phyloP scores from a whole-genome alignment of 495 filamentous ascomycete genomes.

The Umbilicaria muhlenbergii region DNA sequence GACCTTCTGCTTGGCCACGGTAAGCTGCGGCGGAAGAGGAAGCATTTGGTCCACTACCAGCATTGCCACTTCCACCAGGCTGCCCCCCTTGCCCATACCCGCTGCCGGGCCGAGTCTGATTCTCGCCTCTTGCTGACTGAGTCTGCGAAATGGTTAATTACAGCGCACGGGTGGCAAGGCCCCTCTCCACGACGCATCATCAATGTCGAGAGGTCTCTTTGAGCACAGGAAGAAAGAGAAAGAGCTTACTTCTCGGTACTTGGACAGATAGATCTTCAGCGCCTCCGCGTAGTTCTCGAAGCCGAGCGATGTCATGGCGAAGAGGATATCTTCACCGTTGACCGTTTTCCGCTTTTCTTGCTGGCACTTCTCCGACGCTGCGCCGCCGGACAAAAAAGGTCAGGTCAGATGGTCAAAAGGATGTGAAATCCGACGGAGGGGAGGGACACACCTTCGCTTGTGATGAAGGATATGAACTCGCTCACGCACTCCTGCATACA shows the following conservation, averaged over 20 bases:
- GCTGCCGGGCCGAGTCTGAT: slow-evolving; percentile 55
- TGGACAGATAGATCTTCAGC: slow-evolving; percentile 91
- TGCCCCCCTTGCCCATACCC: slow-evolving; percentile 33
- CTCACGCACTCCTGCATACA: slow-evolving; percentile 99
- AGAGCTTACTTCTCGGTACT: slow-evolving; percentile 87
- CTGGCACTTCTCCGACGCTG: slow-evolving; percentile 97
- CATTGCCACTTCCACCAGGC: slow-evolving; percentile 30
- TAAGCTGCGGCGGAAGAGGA: slow-evolving; percentile 26
- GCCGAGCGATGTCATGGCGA: slow-evolving; percentile 96
- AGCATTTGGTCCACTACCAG: slow-evolving; percentile 26
- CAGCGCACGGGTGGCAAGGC: slow-evolving; percentile 3
- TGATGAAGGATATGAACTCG: slow-evolving; percentile 99
- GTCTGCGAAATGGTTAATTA: slow-evolving; percentile 32
- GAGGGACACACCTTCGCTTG: slow-evolving; percentile 67
- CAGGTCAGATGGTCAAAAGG: slow-evolving; percentile 7
- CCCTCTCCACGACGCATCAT: not conserved
- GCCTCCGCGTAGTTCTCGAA: slow-evolving; percentile 99
- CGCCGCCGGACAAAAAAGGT: slow-evolving; percentile 7
- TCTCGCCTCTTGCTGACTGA: slow-evolving; percentile 62
- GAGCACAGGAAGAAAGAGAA: not conserved
- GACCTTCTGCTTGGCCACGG: slow-evolving; percentile 38
- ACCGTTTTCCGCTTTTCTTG: slow-evolving; percentile 99
- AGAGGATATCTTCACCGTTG: slow-evolving; percentile 95
- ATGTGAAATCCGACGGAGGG: slow-evolving; percentile 6
- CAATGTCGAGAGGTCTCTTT: not conserved